phyloP scores from a whole-genome alignment of 192 early-diverging fungal species.

The Linnemannia zychae region DNA sequence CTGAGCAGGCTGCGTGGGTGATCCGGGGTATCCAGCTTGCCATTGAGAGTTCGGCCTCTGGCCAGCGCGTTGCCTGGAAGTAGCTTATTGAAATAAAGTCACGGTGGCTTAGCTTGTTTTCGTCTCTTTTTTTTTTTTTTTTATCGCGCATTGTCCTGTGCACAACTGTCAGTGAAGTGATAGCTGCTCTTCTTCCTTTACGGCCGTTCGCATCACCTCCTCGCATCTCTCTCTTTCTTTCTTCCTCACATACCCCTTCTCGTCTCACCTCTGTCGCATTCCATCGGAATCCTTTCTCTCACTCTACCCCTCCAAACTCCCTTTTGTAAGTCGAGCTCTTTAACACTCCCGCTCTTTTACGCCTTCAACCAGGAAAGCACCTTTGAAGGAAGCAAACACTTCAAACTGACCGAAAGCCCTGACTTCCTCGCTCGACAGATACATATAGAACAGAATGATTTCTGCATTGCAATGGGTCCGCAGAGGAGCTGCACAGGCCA shows the following conservation, averaged over 20 bases:
- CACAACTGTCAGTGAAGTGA: background rate
- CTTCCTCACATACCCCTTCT: background rate
- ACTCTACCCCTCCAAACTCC: background rate
- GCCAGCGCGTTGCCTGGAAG: conserved; percentile 41
- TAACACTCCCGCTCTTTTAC: background rate
- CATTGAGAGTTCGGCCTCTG: conserved; percentile 62
- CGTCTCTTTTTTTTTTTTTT: background rate
- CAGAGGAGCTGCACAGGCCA: conserved; percentile 89
- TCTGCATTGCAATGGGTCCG: conserved; percentile 94
- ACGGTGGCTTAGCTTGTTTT: conserved; percentile 9
- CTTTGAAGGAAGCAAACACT: no score
- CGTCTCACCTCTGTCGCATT: background rate
- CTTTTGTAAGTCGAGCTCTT: background rate
- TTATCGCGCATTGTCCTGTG: background rate
- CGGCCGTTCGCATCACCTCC: background rate
- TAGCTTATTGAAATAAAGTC: conserved; percentile 1
- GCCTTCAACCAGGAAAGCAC: background rate
- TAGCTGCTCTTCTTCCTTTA: background rate
- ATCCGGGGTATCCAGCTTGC: conserved; percentile 80
- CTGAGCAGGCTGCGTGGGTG: conserved; percentile 74
- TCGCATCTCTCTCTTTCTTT: background rate
- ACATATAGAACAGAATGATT: conserved; percentile 75
- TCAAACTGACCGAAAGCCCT: background rate
- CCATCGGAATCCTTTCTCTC: background rate
- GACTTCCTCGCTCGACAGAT: background rate